phyloP scores from a whole-genome alignment of 768 basidiomycete genomes.

The Scleroderma citrinum region DNA sequence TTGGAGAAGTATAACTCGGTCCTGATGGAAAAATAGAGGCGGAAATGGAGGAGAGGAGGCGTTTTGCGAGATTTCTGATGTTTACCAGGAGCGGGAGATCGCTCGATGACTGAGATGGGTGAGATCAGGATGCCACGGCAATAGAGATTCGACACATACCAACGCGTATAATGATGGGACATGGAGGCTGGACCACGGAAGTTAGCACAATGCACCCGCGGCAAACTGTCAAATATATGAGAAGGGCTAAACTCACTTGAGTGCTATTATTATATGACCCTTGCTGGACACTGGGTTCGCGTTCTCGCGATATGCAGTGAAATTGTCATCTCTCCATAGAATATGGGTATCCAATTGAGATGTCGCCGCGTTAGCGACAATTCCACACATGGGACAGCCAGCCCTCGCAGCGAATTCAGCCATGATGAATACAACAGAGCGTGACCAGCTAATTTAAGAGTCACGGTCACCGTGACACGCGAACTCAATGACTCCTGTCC shows the following conservation, averaged over 20 bases:
- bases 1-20: constrained; percentile 18
- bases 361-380: constrained; percentile 46
- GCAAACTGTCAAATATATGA: not conserved
- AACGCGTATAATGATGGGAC: constrained; percentile 74
- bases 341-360: constrained; percentile 23
- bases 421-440: constrained; percentile 30
- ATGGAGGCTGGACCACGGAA: constrained; percentile 49
- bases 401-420: constrained; percentile 59
- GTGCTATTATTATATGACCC: constrained; percentile 66
- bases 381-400: constrained; percentile 75
- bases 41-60: constrained; percentile 44
- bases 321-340: constrained; percentile 72
- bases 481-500: not conserved
- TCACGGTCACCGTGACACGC: not conserved
- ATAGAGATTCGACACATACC: constrained; percentile 34
- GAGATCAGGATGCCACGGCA: constrained; percentile 2
- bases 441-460: not conserved
- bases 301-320: constrained; percentile 68
- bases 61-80: constrained; percentile 51
- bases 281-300: constrained; percentile 65
- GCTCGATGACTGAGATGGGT: constrained; percentile 51
- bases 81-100: constrained; percentile 68
- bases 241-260: constrained; percentile 51
- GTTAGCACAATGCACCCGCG: not conserved
- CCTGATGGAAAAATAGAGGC: constrained; percentile 24